Evolutionary conservation across 2,329 filamentous ascomycete genomes (phyloP).

Genomic region (Neonectria ditissima): DNA sequence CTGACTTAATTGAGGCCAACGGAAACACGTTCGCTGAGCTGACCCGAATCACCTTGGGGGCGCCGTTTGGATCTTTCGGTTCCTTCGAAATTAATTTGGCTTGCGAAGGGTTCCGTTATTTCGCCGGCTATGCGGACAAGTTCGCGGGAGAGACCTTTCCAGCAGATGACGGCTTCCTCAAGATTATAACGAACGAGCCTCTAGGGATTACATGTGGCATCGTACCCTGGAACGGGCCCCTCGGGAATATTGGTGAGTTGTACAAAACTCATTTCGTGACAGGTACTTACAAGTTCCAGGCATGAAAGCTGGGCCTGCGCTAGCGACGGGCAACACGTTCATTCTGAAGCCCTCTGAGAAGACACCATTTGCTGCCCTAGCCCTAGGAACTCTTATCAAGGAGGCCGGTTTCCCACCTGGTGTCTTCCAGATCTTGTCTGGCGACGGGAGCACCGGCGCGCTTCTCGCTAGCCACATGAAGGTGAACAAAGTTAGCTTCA

Average conservation of each 20-base stretch:
- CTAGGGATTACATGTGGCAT: conserved; percentile 47
- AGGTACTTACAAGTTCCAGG: conserved; percentile 16
- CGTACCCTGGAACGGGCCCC: conserved; percentile 55
- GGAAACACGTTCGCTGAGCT: conserved; percentile 51
- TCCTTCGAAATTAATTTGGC: conserved; percentile 54
- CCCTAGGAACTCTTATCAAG: conserved; percentile 51
- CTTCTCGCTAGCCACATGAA: conserved; percentile 32
- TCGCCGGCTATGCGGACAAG: conserved; percentile 41
- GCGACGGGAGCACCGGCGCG: conserved; percentile 30
- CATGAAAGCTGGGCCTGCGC: conserved; percentile 56
- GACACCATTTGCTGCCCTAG: conserved; percentile 49
- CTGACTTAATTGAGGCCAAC: conserved; percentile 55
- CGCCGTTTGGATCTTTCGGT: conserved; percentile 58
- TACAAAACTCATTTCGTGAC: not conserved
- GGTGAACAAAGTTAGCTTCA: conserved; percentile 72
- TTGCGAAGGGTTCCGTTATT: conserved; percentile 52
- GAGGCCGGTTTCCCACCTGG: conserved; percentile 59
- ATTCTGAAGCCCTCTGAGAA: conserved; percentile 60
- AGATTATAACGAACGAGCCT: conserved; percentile 41
- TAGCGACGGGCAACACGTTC: conserved; percentile 58
- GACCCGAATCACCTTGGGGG: conserved; percentile 59
- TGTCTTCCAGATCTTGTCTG: conserved; percentile 54
- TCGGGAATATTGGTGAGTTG: conserved; percentile 48
- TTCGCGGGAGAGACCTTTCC: conserved; percentile 42
- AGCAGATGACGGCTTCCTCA: conserved; percentile 37